Conservation (phyloP, 2,329 filamentous ascomycete species). For the Neobulgaria alba region DNA sequence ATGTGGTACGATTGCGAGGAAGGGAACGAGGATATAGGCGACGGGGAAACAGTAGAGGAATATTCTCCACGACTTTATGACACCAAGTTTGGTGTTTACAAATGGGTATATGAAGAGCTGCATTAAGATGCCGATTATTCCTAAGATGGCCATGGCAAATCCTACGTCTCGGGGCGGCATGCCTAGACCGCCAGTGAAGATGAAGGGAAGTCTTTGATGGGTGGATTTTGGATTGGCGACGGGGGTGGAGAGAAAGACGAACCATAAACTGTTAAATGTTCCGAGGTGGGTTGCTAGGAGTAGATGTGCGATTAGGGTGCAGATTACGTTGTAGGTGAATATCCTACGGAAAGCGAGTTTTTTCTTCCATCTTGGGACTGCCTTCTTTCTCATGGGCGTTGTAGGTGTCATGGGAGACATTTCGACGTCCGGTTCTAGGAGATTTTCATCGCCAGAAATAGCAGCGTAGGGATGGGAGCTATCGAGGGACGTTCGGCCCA, state of each 20-base stretch:
- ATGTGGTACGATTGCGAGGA: constrained; percentile 55
- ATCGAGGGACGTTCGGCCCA: constrained; percentile 7
- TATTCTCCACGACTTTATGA: constrained; percentile 54
- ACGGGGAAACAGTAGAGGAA: constrained; percentile 62
- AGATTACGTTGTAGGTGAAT: constrained; percentile 29
- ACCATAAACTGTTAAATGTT: constrained; percentile 51
- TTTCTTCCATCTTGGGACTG: constrained; percentile 13
- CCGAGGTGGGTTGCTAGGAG: constrained; percentile 62
- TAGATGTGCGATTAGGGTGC: constrained; percentile 52
- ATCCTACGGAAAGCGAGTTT: constrained; percentile 28
- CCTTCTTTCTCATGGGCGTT: constrained; percentile 7
- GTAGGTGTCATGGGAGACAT: constrained; percentile 12
- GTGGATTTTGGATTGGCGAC: constrained; percentile 49
- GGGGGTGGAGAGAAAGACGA: constrained; percentile 51
- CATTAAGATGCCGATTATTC: constrained; percentile 59
- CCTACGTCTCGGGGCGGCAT: constrained; percentile 63
- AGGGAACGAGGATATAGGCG: constrained; percentile 61
- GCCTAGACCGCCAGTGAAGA: constrained; percentile 61
- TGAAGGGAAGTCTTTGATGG: constrained; percentile 21
- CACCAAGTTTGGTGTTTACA: constrained; percentile 57
- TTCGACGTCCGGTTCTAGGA: constrained; percentile 10
- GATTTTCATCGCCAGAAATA: constrained; percentile 9
- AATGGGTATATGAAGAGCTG: constrained; percentile 66
- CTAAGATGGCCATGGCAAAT: constrained; percentile 66
- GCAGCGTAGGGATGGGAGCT: constrained; percentile 12